Conservation (phyloP, 768 basidiomycete genomes). For the Gloeostereum incarnatum region DNA sequence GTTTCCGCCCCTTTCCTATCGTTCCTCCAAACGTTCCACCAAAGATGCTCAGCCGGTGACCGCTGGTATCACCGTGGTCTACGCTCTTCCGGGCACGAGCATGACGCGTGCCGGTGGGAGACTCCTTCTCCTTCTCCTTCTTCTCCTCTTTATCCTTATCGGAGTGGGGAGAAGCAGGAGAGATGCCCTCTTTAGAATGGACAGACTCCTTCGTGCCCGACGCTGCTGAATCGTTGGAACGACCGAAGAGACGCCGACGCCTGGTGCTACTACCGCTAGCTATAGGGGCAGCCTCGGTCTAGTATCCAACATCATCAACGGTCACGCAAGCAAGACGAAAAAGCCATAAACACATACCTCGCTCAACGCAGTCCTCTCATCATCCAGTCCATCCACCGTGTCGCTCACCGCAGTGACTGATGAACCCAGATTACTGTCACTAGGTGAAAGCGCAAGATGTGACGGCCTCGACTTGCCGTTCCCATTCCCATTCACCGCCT, state of each 20-base stretch:
- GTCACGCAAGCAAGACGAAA: conserved; percentile 3
- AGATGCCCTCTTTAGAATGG: conserved; percentile 14
- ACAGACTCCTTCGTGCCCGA: conserved; percentile 13
- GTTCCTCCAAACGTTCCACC: conserved; percentile 52
- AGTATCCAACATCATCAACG: conserved; percentile 4
- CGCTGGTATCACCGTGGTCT: conserved; percentile 35
- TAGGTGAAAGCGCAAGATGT: conserved; percentile 48
- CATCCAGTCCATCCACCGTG: conserved; percentile 25
- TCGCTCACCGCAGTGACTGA: conserved; percentile 26
- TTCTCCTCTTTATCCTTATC: conserved; percentile 21
- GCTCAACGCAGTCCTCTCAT: conserved; percentile 53
- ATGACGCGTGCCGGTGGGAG: conserved; percentile 20
- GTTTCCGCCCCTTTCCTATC: conserved; percentile 67
- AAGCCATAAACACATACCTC: conserved; percentile 40
- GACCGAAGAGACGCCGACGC: conserved; percentile 55
- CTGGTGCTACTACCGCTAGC: too few relatives aligned
- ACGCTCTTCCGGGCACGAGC: conserved; percentile 39
- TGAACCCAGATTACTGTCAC: conserved; percentile 45
- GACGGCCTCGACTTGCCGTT: conserved; percentile 26
- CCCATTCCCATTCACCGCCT: conserved; percentile 16
- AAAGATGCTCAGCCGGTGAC: conserved; percentile 82
- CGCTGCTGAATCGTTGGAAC: conserved; percentile 35
- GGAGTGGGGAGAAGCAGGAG: conserved; percentile 11
- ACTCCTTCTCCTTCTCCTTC: conserved; percentile 21
- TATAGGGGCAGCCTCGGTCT: conserved; percentile 42